Conservation (phyloP, 2,329 filamentous ascomycete species). For the Cytospora mali region DNA sequence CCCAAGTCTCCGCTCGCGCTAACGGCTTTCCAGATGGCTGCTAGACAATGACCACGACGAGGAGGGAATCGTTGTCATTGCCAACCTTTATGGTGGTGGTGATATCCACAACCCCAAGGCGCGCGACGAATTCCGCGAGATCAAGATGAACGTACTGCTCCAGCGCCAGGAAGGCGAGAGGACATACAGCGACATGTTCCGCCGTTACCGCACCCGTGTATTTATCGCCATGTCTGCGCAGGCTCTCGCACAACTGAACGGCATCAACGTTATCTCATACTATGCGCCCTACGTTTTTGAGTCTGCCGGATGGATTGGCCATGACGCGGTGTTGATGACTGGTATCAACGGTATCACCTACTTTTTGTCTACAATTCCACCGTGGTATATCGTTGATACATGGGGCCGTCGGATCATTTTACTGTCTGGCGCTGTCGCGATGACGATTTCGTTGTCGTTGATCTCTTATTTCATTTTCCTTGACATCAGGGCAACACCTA, state of each 20-base stretch:
- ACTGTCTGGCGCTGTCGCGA: constrained; percentile 83
- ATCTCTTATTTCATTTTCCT: constrained; percentile 97
- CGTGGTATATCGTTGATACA: constrained; percentile 94
- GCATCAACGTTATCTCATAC: constrained; percentile 99
- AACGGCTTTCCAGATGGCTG: constrained; percentile 71
- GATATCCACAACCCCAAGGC: constrained; percentile 94
- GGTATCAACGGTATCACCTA: constrained; percentile 93
- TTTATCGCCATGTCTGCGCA: constrained; percentile 99
- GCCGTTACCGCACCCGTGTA: constrained; percentile 84
- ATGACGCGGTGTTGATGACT: constrained; percentile 92
- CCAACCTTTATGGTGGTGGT: constrained; percentile 92
- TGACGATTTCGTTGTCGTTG: constrained; percentile 82
- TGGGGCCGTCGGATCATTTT: constrained; percentile 90
- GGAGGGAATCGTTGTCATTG: constrained; percentile 97
- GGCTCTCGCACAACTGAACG: constrained; percentile 92
- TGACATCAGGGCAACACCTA: constrained; percentile 76
- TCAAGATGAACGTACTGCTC: constrained; percentile 96
- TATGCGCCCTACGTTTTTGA: constrained; percentile 97
- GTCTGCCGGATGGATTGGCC: constrained; percentile 92
- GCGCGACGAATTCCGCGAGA: constrained; percentile 94
- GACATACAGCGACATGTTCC: constrained; percentile 92
- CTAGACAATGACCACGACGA: constrained; percentile 98
- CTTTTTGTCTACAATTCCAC: constrained; percentile 86
- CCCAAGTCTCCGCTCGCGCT: constrained; percentile 29
- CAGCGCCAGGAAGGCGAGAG: constrained; percentile 94